Conservation (phyloP, 2,329 filamentous ascomycete genomes). For the Stachybotrys elegans region DNA sequence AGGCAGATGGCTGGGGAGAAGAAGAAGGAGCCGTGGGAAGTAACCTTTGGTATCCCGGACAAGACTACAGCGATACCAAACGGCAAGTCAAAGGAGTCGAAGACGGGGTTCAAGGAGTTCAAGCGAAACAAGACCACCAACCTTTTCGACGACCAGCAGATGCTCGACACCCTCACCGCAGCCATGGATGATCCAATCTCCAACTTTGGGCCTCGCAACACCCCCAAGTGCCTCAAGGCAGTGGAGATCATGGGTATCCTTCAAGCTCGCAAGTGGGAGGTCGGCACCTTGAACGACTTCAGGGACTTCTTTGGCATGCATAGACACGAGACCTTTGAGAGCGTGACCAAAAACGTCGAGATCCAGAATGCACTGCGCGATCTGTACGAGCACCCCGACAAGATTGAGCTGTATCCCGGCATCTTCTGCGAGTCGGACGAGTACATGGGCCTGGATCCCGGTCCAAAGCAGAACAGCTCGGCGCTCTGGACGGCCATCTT, state of each 20-base stretch:
- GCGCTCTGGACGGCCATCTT: constrained; percentile 51
- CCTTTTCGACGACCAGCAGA: constrained; percentile 45
- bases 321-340: constrained; percentile 49
- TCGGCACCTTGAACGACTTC: constrained; percentile 59
- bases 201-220: constrained; percentile 47
- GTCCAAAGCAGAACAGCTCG: constrained; percentile 47
- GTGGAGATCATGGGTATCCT: constrained; percentile 57
- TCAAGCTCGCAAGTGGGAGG: constrained; percentile 52
- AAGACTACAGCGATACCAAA: no score
- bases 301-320: constrained; percentile 57
- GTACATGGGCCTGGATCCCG: constrained; percentile 42
- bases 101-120: no score
- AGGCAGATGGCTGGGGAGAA: no score
- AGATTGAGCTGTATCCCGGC: constrained; percentile 66
- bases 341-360: constrained; percentile 52
- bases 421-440: constrained; percentile 57
- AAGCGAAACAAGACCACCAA: constrained; percentile 44
- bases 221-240: constrained; percentile 49
- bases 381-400: constrained; percentile 59
- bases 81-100: no score
- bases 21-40: no score
- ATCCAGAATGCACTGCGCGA: constrained; percentile 50
- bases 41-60: no score
- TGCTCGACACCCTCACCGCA: constrained; percentile 49
- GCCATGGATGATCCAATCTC: constrained; percentile 44